Percentiles rank a stretch among this genome's conserved stretches.
Evolutionary conservation across 345 rosid genomes (phyloP).

Genomic region (Heritiera littoralis): DNA sequence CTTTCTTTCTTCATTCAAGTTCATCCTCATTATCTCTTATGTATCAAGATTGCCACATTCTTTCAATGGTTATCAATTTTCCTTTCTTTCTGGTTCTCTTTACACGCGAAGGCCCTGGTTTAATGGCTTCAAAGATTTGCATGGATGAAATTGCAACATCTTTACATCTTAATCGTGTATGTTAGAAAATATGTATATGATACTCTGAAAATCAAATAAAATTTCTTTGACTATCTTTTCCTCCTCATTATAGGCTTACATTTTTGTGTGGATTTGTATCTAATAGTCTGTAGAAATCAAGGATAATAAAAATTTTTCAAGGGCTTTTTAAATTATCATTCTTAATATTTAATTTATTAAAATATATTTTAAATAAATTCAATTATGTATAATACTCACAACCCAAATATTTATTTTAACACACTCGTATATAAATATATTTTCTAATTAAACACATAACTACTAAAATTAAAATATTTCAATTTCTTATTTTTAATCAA

Average conservation of each 20-base stretch:
- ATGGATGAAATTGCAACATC: slow-evolving; percentile 94
- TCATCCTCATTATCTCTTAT: slow-evolving; percentile 3
- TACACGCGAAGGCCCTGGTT: slow-evolving; percentile 74
- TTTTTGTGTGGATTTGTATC: slow-evolving; percentile 19
- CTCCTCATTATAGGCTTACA: background rate
- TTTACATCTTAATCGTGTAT: slow-evolving; percentile 70
- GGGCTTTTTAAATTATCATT: too few relatives aligned
- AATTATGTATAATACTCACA: too few relatives aligned
- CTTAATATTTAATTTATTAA: too few relatives aligned
- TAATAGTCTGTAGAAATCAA: background rate
- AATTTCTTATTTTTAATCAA: too few relatives aligned
- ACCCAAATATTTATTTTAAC: too few relatives aligned
- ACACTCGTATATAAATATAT: too few relatives aligned
- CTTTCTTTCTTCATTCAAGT: slow-evolving; percentile 33
- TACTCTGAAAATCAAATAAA: background rate
- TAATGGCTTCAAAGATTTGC: slow-evolving; percentile 72
- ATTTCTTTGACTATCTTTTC: background rate
- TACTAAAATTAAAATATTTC: too few relatives aligned
- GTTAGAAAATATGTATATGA: slow-evolving; percentile 16
- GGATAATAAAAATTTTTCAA: too few relatives aligned
- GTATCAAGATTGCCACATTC: background rate
- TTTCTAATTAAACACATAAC: too few relatives aligned
- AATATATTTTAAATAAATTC: too few relatives aligned
- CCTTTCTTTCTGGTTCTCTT: slow-evolving; percentile 16
- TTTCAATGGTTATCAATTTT: slow-evolving; percentile 20